Base-by-base conservation (phyloP, 202 grass and related monocot species). In the Panicum hallii region DNA sequence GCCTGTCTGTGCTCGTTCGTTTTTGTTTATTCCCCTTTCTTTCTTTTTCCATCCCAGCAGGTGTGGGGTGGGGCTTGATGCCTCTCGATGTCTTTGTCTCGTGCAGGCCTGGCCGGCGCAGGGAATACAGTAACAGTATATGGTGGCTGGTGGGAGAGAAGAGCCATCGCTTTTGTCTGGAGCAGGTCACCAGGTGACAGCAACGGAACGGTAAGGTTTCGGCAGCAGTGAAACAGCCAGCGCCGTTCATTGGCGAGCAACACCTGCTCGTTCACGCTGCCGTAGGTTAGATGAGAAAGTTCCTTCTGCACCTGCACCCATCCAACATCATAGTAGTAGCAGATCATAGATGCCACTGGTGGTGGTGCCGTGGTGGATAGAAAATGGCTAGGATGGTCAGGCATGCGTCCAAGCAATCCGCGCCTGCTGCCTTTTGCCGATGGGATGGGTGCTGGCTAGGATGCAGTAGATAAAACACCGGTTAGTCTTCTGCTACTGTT, bases 1-100 rank as follows among this genome's bases (percentile, higher is more conserved):
- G 58, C 32, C 63, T 53, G 67, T 69, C 22, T 48, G 32, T 32
- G 54, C 48, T 14, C 72, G 42, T 63, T 58, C 63, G 48, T 19
- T 80, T 53, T 55, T 67, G 23, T 82, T 72, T 26, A 23, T 63
- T 90, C 38, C 45, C 5, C 19, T 45, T 23, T 71, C 6, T 63
- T 79, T 74, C 12, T 36, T 3, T 15, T 28, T 4, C 14, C 53
- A 19, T 7, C 58, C 3, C 20, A 68, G 52, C 75, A 74, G 36
- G 75, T 77, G 78, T 78, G 88, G 85, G 83, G 85, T 66, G 50
- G 20, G 81, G 48, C 16, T 80, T 48, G 64, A 72, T 76, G 79
- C 15, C 16, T 60, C 56, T 32, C 42, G 70, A 71, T 88, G 67
- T 44, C 44, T 34, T 46, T 79, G 75, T 76, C 87, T 80, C 79